Evolutionary conservation across 73 alveolate genomes (phyloP).

Genomic region (Tetrahymena elliotti): DNA sequence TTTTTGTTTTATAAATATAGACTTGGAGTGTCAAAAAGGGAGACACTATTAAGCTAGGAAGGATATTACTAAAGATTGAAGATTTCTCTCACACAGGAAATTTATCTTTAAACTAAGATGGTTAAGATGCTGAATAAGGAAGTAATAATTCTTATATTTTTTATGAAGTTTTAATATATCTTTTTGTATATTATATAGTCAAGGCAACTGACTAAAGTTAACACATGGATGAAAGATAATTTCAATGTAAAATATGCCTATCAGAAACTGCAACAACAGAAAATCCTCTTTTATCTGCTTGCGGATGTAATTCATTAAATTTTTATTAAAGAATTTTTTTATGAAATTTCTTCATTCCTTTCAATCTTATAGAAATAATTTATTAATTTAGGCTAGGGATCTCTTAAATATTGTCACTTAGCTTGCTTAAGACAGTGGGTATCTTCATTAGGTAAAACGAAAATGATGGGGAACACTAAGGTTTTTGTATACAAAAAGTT

Average conservation of each 20-base stretch:
- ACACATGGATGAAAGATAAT: background rate
- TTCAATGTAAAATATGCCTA: background rate
- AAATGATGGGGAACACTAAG: background rate
- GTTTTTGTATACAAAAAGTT: background rate
- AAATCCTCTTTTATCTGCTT: background rate
- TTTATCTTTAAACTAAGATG: background rate
- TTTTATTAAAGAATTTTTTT: background rate
- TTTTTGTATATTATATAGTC: background rate
- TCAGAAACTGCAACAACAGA: background rate
- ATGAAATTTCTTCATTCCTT: background rate
- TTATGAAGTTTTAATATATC: background rate
- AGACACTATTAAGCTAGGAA: background rate
- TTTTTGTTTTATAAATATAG: background rate
- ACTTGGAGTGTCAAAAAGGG: background rate
- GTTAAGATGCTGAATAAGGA: background rate
- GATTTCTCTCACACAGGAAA: background rate
- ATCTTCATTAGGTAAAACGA: background rate
- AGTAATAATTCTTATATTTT: background rate
- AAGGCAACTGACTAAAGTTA: background rate
- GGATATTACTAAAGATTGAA: background rate
- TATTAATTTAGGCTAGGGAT: background rate
- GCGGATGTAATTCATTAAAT: background rate
- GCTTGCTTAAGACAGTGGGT: background rate
- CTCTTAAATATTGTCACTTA: background rate
- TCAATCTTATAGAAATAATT: background rate